Evolutionary conservation across 345 rosid genomes (phyloP).

Genomic region (Salix dunnii): DNA sequence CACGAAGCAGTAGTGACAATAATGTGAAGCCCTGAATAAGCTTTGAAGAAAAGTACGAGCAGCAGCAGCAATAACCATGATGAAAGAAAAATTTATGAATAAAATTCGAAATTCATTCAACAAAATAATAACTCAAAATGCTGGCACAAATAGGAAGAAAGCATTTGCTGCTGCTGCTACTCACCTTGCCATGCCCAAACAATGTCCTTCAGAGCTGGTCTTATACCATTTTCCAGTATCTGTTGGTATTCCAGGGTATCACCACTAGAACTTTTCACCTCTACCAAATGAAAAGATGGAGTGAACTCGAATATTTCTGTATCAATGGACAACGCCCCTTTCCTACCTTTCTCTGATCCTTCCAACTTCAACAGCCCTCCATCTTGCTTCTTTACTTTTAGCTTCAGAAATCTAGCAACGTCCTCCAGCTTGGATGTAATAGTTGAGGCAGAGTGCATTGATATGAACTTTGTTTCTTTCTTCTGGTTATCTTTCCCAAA

Average conservation of each 20-base stretch:
- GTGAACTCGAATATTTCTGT: slow-evolving; percentile 20
- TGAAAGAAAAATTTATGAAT: not conserved
- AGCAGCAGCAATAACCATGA: too few relatives aligned
- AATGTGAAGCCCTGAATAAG: too few relatives aligned
- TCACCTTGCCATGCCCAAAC: slow-evolving; percentile 21
- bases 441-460: slow-evolving; percentile 15
- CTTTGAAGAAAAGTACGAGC: too few relatives aligned
- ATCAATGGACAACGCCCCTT: slow-evolving; percentile 15
- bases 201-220: slow-evolving; percentile 24
- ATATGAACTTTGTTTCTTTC: slow-evolving; percentile 16
- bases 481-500: not conserved
- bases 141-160: not conserved
- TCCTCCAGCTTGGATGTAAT: slow-evolving; percentile 18
- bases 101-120: not conserved
- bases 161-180: not conserved
- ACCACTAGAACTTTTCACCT: slow-evolving; percentile 14
- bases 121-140: not conserved
- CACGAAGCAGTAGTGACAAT: too few relatives aligned
- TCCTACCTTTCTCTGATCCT: slow-evolving; percentile 1
- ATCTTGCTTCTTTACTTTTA: slow-evolving; percentile 13
- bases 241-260: slow-evolving; percentile 11
- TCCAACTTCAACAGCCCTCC: slow-evolving; percentile 12
- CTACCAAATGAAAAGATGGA: slow-evolving; percentile 21
- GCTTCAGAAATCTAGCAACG: slow-evolving; percentile 4
- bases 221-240: slow-evolving; percentile 8